These are phyloP conservation scores for Cladobotryum protrusum DNA, from an alignment of 2,329 filamentous ascomycete species.

Conservation along the genomic window DNA sequence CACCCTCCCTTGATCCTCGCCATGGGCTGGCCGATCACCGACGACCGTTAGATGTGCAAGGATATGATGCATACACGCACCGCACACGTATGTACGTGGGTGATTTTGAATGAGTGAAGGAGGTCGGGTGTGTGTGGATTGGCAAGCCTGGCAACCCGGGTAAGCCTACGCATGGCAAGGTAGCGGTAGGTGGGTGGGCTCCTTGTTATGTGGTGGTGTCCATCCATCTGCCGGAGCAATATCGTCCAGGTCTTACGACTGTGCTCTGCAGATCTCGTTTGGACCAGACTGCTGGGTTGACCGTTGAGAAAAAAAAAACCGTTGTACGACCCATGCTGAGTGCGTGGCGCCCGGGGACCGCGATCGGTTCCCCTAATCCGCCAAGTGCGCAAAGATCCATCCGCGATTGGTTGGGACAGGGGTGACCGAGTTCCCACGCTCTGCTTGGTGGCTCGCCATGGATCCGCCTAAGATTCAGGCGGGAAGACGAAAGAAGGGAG, in stretches of 20 bases:
- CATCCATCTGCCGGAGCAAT: not conserved
- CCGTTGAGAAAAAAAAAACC: conserved; percentile 1
- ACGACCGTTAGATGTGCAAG: too few species aligned
- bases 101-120: too few species aligned
- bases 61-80: too few species aligned
- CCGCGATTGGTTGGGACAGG: not conserved
- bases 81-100: too few species aligned
- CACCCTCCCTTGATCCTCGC: not conserved
- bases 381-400: not conserved
- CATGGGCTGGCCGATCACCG: too few species aligned
- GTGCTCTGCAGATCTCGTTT: conserved; percentile 1
- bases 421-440: not conserved
- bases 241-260: not conserved
- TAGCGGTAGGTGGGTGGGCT: not conserved
- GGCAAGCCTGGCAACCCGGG: not conserved
- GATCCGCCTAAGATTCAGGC: not conserved
- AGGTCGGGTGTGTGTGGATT: too few species aligned
- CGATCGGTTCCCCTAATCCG: not conserved
- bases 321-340: not conserved
- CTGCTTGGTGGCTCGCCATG: not conserved
- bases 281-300: conserved; percentile 5
- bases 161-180: not conserved
- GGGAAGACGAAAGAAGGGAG: not conserved
- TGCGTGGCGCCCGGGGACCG: not conserved
- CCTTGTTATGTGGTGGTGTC: not conserved